Conservation (phyloP, 2,329 filamentous ascomycete genomes). For the Sporothrix luriei region DNA sequence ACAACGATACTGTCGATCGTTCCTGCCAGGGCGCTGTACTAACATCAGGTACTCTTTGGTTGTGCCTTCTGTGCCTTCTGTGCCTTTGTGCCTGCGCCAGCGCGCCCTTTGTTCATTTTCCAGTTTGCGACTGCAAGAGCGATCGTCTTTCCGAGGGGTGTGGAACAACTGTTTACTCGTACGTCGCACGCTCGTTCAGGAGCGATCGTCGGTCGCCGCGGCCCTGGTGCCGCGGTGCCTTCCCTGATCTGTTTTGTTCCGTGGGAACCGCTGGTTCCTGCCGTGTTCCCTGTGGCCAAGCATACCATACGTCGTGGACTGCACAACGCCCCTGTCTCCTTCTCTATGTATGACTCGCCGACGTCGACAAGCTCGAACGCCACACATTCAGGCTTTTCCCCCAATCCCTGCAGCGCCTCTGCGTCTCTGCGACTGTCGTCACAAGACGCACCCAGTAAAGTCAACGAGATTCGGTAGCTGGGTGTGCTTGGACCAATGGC, state of each 20-base stretch:
- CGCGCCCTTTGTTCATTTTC: conserved; percentile 13
- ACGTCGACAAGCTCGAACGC: background rate
- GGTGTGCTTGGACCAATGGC: conserved; percentile 14
- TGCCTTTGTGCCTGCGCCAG: background rate
- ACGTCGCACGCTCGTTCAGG: background rate
- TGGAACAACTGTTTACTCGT: no score
- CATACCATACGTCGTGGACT: background rate
- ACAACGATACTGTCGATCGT: conserved; percentile 13
- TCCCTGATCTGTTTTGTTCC: background rate
- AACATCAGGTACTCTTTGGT: no score
- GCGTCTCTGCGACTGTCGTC: background rate
- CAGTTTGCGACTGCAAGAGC: background rate
- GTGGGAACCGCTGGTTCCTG: background rate
- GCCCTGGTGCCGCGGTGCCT: background rate
- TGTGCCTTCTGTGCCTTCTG: no score
- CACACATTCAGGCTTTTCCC: background rate
- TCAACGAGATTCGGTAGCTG: background rate
- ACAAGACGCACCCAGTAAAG: background rate
- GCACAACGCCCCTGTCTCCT: background rate
- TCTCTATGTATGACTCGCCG: conserved; percentile 12
- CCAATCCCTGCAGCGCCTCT: background rate
- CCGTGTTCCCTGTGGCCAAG: conserved; percentile 10
- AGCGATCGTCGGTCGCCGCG: background rate
- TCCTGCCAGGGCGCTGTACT: conserved; percentile 5
- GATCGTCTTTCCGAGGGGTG: background rate